Conservation (phyloP, 768 basidiomycete species). For the Psilocybe cubensis region DNA sequence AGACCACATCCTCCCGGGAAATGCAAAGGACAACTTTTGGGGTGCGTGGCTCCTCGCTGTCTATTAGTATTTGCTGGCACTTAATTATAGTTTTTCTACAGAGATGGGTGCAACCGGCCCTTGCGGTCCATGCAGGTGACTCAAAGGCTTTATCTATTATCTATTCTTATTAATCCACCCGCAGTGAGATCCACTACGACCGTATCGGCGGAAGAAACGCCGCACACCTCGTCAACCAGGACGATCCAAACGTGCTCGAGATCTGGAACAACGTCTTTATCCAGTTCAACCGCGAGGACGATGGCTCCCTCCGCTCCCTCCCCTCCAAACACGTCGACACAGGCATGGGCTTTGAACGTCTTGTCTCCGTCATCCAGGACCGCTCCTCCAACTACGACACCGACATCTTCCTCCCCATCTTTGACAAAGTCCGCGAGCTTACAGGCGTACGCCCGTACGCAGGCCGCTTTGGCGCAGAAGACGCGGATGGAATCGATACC, state of each 20-base stretch:
- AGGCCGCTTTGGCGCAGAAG: constrained; percentile 95
- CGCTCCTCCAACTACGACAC: constrained; percentile 97
- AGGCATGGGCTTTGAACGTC: constrained; percentile 98
- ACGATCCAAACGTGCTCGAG: constrained; percentile 96
- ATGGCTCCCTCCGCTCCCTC: constrained; percentile 76
- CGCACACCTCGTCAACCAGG: constrained; percentile 89
- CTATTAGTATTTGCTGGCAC: not conserved
- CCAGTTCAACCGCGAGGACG: constrained; percentile 95
- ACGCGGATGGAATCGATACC: constrained; percentile 93
- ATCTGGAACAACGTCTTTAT: constrained; percentile 99
- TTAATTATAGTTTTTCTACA: constrained; percentile 30
- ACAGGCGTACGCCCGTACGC: constrained; percentile 87
- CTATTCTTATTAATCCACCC: too few species aligned
- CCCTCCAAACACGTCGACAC: constrained; percentile 98
- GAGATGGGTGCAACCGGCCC: constrained; percentile 99
- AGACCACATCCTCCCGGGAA: constrained; percentile 90
- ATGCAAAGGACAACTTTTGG: constrained; percentile 99
- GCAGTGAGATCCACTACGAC: constrained; percentile 94
- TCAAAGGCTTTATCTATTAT: constrained; percentile 4
- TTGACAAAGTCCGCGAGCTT: constrained; percentile 82
- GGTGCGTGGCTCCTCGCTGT: constrained; percentile 57
- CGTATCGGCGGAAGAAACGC: constrained; percentile 98
- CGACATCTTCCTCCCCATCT: constrained; percentile 91
- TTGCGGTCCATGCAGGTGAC: constrained; percentile 92
- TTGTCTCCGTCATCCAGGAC: constrained; percentile 93